A percentile compares a stretch with the other conserved stretches of the same genome.
Conservation (phyloP, 805 yeast species). For the Kuraishia capsulata region DNA sequence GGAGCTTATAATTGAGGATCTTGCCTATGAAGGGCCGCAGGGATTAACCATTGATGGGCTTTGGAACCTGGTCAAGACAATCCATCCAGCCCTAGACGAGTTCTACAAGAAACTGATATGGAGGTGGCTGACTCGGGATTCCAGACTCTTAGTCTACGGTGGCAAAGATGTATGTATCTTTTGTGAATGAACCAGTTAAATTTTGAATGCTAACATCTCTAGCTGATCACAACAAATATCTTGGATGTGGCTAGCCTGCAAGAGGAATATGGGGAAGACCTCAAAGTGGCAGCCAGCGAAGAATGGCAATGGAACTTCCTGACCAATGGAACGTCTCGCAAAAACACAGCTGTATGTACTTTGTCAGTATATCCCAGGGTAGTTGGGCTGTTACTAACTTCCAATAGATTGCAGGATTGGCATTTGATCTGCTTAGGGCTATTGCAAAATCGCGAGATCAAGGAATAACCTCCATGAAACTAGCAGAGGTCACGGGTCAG, state of each 20-base stretch:
- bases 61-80: slow-evolving; percentile 20
- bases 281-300: slow-evolving; percentile 31
- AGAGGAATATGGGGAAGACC: slow-evolving; percentile 1
- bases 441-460: slow-evolving; percentile 46
- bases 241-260: not conserved
- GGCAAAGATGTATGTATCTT: slow-evolving; percentile 5
- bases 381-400: slow-evolving; percentile 18
- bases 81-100: slow-evolving; percentile 15
- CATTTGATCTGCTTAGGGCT: slow-evolving; percentile 45
- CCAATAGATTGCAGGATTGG: slow-evolving; percentile 22
- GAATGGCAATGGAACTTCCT: slow-evolving; percentile 49
- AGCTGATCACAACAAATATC: not conserved
- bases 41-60: slow-evolving; percentile 22
- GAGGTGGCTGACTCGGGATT: slow-evolving; percentile 25
- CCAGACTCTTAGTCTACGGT: slow-evolving; percentile 13
- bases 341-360: too few species aligned
- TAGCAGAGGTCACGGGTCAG: slow-evolving; percentile 51
- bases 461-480: slow-evolving; percentile 53
- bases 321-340: slow-evolving; percentile 30
- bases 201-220: not conserved
- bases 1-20: slow-evolving; percentile 19
- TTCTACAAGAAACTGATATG: slow-evolving; percentile 23
- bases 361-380: too few species aligned
- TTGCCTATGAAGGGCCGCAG: slow-evolving; percentile 23
- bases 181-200: too few species aligned